Evolutionary conservation across 768 basidiomycete species (phyloP).

Genomic region (Clathrus columnatus): DNA sequence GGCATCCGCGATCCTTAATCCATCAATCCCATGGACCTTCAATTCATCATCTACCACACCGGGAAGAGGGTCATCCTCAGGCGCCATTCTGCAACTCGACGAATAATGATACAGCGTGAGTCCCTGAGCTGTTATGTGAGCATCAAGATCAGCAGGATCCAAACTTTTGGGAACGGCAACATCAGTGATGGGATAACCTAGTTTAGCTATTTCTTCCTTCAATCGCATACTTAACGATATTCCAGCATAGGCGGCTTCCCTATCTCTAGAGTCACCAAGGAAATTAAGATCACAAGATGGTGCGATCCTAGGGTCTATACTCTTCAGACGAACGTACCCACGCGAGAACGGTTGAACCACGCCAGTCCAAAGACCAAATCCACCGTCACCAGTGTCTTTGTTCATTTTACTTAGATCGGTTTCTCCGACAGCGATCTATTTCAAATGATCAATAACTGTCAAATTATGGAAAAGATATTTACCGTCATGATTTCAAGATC

Average conservation of each 20-base stretch:
- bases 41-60: conserved; percentile 41
- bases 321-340: conserved; percentile 23
- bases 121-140: conserved; percentile 19
- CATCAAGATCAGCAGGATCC: conserved; percentile 24
- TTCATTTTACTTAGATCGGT: not conserved
- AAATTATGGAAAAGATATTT: not conserved
- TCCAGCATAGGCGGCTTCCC: conserved; percentile 8
- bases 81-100: conserved; percentile 30
- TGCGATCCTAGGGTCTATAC: conserved; percentile 21
- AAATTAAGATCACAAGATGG: conserved; percentile 25
- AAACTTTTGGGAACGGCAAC: conserved; percentile 20
- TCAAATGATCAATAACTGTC: not conserved
- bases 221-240: too few relatives aligned
- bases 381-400: not conserved
- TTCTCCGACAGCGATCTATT: not conserved
- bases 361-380: conserved; percentile 8
- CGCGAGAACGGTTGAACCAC: conserved; percentile 19
- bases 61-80: conserved; percentile 12
- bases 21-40: conserved; percentile 35
- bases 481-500: conserved; percentile 33
- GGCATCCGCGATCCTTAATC: conserved; percentile 33
- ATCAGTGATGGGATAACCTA: conserved; percentile 22
- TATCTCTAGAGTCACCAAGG: not conserved
- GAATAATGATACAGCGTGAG: conserved; percentile 29
- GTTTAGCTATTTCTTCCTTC: conserved; percentile 15